Percentiles rank a stretch among this genome's conserved stretches.
Conservation (phyloP, 495 filamentous ascomycete species). For the Neurospora tetraspora region DNA sequence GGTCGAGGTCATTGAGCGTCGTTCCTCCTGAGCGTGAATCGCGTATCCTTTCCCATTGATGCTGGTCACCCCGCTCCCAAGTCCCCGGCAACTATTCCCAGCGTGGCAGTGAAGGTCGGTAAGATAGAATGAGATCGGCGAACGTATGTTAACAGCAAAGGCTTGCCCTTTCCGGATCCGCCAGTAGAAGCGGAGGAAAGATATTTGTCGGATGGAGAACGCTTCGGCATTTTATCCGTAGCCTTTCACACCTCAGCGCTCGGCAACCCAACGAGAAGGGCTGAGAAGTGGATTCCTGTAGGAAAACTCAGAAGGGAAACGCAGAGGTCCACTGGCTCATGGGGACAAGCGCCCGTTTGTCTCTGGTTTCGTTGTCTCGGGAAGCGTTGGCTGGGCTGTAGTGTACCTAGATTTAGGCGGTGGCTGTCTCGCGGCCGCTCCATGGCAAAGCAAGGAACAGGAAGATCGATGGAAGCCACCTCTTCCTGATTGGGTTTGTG, state of each 20-base stretch:
- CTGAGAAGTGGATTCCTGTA: not conserved
- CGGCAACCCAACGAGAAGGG: not conserved
- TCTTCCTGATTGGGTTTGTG: not conserved
- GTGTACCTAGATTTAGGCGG: not conserved
- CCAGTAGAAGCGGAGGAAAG: not conserved
- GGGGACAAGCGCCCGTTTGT: not conserved
- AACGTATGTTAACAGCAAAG: not conserved
- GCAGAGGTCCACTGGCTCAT: not conserved
- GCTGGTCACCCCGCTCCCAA: not conserved
- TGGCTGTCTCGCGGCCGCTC: not conserved
- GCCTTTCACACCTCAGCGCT: not conserved
- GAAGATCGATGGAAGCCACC: not conserved
- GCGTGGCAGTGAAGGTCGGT: not conserved
- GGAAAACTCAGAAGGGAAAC: not conserved
- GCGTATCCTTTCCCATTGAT: not conserved
- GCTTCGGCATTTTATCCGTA: not conserved
- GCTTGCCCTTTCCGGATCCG: not conserved
- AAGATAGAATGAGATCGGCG: not conserved
- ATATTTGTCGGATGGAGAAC: not conserved
- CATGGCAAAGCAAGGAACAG: not conserved
- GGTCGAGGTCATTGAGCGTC: not conserved
- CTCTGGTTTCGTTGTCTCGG: not conserved
- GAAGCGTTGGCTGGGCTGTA: not conserved
- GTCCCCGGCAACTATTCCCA: not conserved
- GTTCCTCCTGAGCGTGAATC: not conserved